Base-by-base conservation (phyloP, 192 early-diverging fungal species). In the Gryganskiella cystojenkinii region DNA sequence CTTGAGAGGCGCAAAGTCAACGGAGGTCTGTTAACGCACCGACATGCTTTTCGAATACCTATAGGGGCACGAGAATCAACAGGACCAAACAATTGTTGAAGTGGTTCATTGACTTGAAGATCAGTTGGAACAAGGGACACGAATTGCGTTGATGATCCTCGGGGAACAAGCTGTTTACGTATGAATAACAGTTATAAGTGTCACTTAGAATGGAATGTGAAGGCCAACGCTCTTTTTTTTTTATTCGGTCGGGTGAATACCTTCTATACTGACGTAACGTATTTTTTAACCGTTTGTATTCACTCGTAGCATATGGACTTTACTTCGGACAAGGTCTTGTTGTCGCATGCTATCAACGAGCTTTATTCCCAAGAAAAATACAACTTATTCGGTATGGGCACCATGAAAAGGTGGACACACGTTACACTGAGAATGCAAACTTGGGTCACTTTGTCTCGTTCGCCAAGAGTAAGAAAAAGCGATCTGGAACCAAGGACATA, bases 101-200 rank as follows among this genome's bases (percentile, higher is more conserved):
- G 24, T 68, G 79, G 70, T 80, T 67, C 33, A 68, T 80, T n/a
- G 60, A 67, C 4, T 57, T 68, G 42, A 80, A 80, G 64, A 59
- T 60, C 20, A 42, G 37, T 3, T 80, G 70, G 65, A 68, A 58
- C 51, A 11, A 59, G 8, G n/a, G 27, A 0, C 79, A 80, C 13
- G 79, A 80, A 37, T 80, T 51, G 79, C 79, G 1, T 28, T 80
- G 27, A 72, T 80, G 43, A 64, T 80, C 33, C 53, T 80, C n/a
- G 71, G 71, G 5, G 64, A 67, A 33, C 55, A 35, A 47, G 79
- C 79, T 2, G 70, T 80, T 9, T 80, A 71, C 70, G 79, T 80
- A 80, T 31, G 50, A 30, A 17, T 15, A 49, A 33, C 7, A 4
- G 19, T 10, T 13, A 17, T 3, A 47, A 55, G 2, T 8, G 11